These are phyloP conservation scores for Lachancea kluyveri DNA, from an alignment of 805 yeast species.

Conservation along the genomic window DNA sequence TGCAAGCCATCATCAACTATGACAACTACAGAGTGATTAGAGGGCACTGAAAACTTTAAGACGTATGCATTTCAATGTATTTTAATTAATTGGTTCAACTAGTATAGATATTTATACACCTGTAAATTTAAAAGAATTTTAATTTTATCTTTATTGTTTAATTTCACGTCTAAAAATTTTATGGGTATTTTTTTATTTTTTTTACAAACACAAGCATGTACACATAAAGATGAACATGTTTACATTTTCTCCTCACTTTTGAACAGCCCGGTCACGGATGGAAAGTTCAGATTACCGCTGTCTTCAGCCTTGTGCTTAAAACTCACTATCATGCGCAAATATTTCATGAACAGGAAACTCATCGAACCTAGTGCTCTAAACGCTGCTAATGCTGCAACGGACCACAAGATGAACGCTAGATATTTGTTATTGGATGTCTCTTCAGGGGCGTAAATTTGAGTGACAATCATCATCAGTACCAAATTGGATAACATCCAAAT, in stretches of 20 bases:
- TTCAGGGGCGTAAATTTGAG: slow-evolving; percentile 71
- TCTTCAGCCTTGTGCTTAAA: slow-evolving; percentile 35
- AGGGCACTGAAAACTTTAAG: slow-evolving; percentile 10
- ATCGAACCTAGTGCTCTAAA: slow-evolving; percentile 81
- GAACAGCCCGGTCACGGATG: slow-evolving; percentile 9
- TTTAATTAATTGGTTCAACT: too few species aligned
- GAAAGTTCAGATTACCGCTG: slow-evolving; percentile 24
- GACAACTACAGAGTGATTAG: slow-evolving; percentile 28
- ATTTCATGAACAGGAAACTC: slow-evolving; percentile 48
- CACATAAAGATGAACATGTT: too few species aligned
- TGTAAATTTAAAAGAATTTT: neutral
- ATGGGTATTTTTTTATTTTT: slow-evolving; percentile 1
- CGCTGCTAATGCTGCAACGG: slow-evolving; percentile 78
- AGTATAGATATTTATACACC: neutral
- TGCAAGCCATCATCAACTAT: slow-evolving; percentile 43
- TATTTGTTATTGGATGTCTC: slow-evolving; percentile 66
- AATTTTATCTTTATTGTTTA: too few species aligned
- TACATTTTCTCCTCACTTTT: slow-evolving; percentile 5
- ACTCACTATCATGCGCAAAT: slow-evolving; percentile 35
- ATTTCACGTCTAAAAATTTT: neutral
- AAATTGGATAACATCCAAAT: slow-evolving; percentile 86
- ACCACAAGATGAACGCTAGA: slow-evolving; percentile 81
- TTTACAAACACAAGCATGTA: too few species aligned
- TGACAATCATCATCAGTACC: slow-evolving; percentile 76
- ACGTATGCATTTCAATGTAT: too few species aligned